Evolutionary conservation across 2,329 filamentous ascomycete genomes (phyloP), one percentile per base, ranked within the genome.

Genomic region (Penicillium sp.): DNA sequence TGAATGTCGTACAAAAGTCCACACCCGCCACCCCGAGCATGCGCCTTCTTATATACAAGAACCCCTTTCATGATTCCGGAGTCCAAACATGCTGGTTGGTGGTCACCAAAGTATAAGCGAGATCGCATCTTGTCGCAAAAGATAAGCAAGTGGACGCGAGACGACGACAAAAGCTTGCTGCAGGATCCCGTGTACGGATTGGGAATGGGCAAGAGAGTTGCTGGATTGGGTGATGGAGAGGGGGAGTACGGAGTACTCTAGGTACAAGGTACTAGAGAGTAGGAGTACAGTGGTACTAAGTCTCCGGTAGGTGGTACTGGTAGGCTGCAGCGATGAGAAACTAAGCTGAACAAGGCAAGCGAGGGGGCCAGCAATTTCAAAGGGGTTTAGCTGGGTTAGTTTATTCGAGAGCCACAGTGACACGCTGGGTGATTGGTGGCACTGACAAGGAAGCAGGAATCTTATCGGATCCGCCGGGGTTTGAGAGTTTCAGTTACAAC

Each of bases 151-250:
- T 49, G 47, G 17, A 49, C 28, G 47, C 47, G 47, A 49, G 12
- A 20, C 25, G 25, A 28, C 25, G 6, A 25, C 47, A 6, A 20
- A 34, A 34, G 45, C 45, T 12, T 35, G 14, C 8, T 49, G 47
- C 28, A 45, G 57, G 56, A 58, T 58, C 42, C n/a, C 11, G 53
- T 39, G 42, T 20, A 54, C 42, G 34, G 20, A 58, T 58, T 54
- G 56, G 56, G 37, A 55, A 49, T 49, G 53, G 53, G 52, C 35
- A 39, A 54, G 52, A 45, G 39, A 49, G 47, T 49, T 49, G 47
- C 47, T 49, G 28, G 47, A 49, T 49, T 35, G 41, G 41, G 41
- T 17, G 41, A 43, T 28, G 22, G 42, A 45, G 20, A 22, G 42
- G 42, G 8, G 31, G 20, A 20, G 20, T 20, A 20, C 20, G 20